Base-by-base conservation (phyloP, 2,329 filamentous ascomycete species). In the Bimuria novae-zelandiae region DNA sequence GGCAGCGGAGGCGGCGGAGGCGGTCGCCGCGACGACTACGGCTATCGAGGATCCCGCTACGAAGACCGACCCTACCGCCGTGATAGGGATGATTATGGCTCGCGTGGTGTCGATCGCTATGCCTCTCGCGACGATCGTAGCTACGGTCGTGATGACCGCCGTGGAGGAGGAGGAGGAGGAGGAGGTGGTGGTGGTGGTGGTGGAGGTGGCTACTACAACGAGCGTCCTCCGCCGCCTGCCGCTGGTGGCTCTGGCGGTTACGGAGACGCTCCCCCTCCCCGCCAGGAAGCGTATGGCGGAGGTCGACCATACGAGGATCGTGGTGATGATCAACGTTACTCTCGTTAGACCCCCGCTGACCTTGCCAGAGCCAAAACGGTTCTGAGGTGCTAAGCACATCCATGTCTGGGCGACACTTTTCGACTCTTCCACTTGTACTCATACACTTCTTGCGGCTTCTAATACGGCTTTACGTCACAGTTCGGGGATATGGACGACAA, bases 101-200 rank as follows among this genome's bases (percentile, higher is more conserved):
- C 69, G 39, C 70, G 70, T 56, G 69, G 71, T 45, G 75, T 75
- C 36, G 68, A 86, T 60, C 83, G 86, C 58, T 68, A 69, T 37
- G 44, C 44, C 33, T 47, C 43, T 33, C 83, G 84, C 53, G 82
- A 82, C 57, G 74, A 79, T 45, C 65, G 75, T n/a, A n/a, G n/a
- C 39, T 65, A 75, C 52, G 76, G 76, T 54, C 81, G 44, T 54
- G 74, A 79, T 54, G 75, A 62, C n/a, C 60, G 61, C 29, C 56
- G 64, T 36, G 83, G 86, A 67, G 84, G 85, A 59, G 80, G 81
- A 49, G 76, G 85, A 59, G 82, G 85, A 57, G 74, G 79, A 54
- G n/a, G n/a, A n/a, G 74, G 79, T 54, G 75, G 61, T 14, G 59
- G 61, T 27, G 55, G 64, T 36, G 83, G 86, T 68, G 84, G 85